Evolutionary conservation across 129 eudicot genomes (phyloP).

Genomic region (Rutidosis leptorrhynchoides): DNA sequence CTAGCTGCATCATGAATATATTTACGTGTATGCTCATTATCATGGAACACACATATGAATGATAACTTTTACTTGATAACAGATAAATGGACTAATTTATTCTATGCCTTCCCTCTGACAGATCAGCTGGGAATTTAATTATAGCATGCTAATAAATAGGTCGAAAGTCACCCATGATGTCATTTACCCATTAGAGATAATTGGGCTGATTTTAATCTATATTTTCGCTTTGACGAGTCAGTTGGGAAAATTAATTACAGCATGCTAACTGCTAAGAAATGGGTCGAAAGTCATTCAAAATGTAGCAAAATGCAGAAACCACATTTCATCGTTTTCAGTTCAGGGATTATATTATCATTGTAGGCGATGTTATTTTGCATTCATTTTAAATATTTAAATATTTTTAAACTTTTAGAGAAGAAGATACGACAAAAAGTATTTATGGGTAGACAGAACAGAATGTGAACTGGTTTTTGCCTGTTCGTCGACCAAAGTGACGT

Average conservation of each 20-base stretch:
- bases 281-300: neutral
- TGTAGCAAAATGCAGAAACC: neutral
- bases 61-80: neutral
- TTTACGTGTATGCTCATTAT: neutral
- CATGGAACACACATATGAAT: neutral
- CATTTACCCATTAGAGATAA: too few relatives aligned
- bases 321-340: neutral
- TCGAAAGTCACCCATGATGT: neutral
- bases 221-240: neutral
- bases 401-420: neutral
- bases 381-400: neutral
- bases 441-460: neutral
- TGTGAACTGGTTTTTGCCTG: neutral
- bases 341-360: neutral
- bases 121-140: neutral
- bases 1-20: neutral
- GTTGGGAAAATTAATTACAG: neutral
- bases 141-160: neutral
- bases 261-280: neutral
- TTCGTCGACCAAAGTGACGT: neutral
- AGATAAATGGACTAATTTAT: neutral
- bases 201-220: neutral
- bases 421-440: neutral
- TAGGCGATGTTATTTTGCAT: neutral
- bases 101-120: neutral